Conservation (phyloP, 1,139 yeast genomes). For the Candida tropicalis region DNA sequence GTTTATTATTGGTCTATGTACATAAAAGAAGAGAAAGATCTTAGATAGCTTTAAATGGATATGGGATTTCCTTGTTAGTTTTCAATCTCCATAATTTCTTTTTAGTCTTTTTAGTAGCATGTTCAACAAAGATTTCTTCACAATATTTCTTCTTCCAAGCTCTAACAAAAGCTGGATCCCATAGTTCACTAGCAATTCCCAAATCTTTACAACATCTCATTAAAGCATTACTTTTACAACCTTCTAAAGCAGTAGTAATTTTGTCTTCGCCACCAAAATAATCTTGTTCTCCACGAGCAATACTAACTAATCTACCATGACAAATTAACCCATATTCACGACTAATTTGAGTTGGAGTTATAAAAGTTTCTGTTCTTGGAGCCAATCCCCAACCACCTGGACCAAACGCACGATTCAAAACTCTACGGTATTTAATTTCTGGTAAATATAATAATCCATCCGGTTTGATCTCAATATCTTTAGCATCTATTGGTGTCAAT, state of each 20-base stretch:
- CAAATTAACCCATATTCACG: slow-evolving; percentile 90
- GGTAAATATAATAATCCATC: slow-evolving; percentile 92
- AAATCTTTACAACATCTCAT: slow-evolving; percentile 98
- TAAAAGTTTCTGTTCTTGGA: slow-evolving; percentile 83
- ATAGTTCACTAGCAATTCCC: slow-evolving; percentile 93
- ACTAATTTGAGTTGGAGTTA: slow-evolving; percentile 65
- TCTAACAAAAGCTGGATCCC: slow-evolving; percentile 94
- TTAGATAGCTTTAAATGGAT: slow-evolving; percentile 14
- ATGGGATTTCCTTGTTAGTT: slow-evolving; percentile 14
- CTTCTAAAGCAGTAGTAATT: slow-evolving; percentile 94
- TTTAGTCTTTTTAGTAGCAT: slow-evolving; percentile 77
- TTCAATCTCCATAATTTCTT: slow-evolving; percentile 87
- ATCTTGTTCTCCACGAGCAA: slow-evolving; percentile 95
- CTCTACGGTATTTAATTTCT: slow-evolving; percentile 90
- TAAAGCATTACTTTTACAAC: slow-evolving; percentile 93
- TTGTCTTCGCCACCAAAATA: slow-evolving; percentile 82
- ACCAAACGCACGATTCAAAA: slow-evolving; percentile 87
- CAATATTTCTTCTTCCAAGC: slow-evolving; percentile 74
- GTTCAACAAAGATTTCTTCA: slow-evolving; percentile 86
- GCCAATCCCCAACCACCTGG: slow-evolving; percentile 99
- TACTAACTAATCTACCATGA: slow-evolving; percentile 84
- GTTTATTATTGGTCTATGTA: not conserved
- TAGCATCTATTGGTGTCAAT: slow-evolving; percentile 58
- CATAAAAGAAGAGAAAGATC: not conserved
- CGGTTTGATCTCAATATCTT: slow-evolving; percentile 91